These are phyloP conservation scores for Chaetomiaceae sp. DNA, from an alignment of 2,329 filamentous ascomycete species.

Conservation along the genomic window DNA sequence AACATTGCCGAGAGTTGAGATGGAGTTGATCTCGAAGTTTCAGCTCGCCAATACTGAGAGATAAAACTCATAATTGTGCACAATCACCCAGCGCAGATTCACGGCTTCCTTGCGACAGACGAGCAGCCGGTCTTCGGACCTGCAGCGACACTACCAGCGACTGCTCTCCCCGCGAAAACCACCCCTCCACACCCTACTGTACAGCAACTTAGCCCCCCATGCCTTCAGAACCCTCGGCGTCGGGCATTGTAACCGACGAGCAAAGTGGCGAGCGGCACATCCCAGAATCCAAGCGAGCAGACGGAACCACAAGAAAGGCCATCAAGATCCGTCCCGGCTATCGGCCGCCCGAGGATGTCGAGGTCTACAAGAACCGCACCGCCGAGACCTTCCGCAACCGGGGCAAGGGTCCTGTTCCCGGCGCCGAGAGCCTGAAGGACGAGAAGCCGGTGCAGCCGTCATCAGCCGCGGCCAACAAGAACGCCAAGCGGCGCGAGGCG, in stretches of 20 bases:
- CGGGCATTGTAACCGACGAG: slow-evolving; percentile 73
- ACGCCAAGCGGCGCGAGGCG: slow-evolving; percentile 66
- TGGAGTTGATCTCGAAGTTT: too few relatives aligned
- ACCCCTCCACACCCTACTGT: neutral
- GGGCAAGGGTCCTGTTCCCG: slow-evolving; percentile 64
- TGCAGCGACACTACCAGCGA: too few relatives aligned
- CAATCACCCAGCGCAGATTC: too few relatives aligned
- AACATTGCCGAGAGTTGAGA: too few relatives aligned
- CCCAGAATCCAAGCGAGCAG: slow-evolving; percentile 76
- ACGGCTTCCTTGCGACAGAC: too few relatives aligned
- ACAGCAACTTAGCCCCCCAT: slow-evolving; percentile 26
- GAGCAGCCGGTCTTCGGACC: too few relatives aligned
- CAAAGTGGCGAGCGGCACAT: slow-evolving; percentile 78
- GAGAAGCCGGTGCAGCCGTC: slow-evolving; percentile 35
- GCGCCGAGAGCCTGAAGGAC: slow-evolving; percentile 56
- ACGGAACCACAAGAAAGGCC: slow-evolving; percentile 87
- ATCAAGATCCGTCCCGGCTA: slow-evolving; percentile 94
- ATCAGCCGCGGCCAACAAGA: slow-evolving; percentile 65
- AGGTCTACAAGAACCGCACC: slow-evolving; percentile 89
- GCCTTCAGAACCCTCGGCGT: slow-evolving; percentile 49
- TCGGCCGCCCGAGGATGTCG: slow-evolving; percentile 88
- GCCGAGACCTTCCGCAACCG: slow-evolving; percentile 80
- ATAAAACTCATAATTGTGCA: too few relatives aligned
- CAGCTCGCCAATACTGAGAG: too few relatives aligned
- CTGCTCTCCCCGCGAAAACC: neutral